Percentiles rank a stretch among this genome's conserved stretches.
Conservation (phyloP, 2,329 filamentous ascomycete species). For the Aspergillus melleus region DNA sequence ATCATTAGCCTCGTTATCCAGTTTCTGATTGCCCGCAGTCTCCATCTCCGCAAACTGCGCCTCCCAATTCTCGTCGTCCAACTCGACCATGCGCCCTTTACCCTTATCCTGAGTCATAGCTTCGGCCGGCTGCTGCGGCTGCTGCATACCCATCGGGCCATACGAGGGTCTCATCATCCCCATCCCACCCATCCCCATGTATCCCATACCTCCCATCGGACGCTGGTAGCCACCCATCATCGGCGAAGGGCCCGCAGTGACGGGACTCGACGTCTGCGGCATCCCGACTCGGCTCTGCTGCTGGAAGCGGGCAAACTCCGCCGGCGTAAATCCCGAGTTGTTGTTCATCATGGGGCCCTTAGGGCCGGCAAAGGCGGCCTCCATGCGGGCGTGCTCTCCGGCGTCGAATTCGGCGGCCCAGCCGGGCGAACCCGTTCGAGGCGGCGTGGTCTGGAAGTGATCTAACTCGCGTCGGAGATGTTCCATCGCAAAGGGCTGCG, state of each 20-base stretch:
- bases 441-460: constrained; percentile 49
- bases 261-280: constrained; percentile 62
- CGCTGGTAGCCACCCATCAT: constrained; percentile 58
- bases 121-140: constrained; percentile 42
- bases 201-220: constrained; percentile 48
- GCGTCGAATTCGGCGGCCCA: constrained; percentile 68
- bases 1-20: constrained; percentile 65
- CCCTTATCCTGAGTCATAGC: constrained; percentile 70
- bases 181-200: constrained; percentile 48
- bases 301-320: constrained; percentile 86
- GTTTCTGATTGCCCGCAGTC: constrained; percentile 51
- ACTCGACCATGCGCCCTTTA: constrained; percentile 78
- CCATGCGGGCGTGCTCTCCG: constrained; percentile 67
- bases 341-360: constrained; percentile 46
- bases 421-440: constrained; percentile 54
- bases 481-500: constrained; percentile 65
- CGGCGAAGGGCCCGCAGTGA: constrained; percentile 53
- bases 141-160: constrained; percentile 51
- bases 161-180: constrained; percentile 45
- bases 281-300: constrained; percentile 64
- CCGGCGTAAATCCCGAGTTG: constrained; percentile 67
- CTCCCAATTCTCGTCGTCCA: constrained; percentile 94
- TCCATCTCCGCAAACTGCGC: constrained; percentile 92
- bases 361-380: constrained; percentile 64
- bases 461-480: constrained; percentile 65